phyloP scores from a whole-genome alignment of 106 monocot species.

The Dendrobium officinale region DNA sequence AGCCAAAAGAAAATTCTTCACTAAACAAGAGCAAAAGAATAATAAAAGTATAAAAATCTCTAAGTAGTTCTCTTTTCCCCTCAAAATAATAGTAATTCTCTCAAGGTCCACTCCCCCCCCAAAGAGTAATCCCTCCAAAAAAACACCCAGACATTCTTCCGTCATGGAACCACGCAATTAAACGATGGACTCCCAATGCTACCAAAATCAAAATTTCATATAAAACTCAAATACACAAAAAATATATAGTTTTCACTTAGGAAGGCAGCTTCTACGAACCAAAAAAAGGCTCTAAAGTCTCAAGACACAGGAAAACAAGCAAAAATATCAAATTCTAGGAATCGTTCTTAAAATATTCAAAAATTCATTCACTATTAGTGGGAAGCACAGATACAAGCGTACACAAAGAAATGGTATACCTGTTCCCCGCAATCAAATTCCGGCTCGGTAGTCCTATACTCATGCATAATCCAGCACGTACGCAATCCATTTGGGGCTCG shows the following conservation, averaged over 20 bases:
- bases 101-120: no score
- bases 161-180: no score
- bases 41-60: no score
- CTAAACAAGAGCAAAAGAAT: no score
- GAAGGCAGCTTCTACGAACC: neutral
- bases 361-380: neutral
- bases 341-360: neutral
- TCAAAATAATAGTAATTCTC: no score
- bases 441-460: constrained; percentile 19
- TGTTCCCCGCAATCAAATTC: constrained; percentile 16
- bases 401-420: constrained; percentile 3
- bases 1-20: no score
- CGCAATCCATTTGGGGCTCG: constrained; percentile 15
- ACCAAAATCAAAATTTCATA: neutral
- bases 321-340: neutral
- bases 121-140: no score
- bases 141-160: no score
- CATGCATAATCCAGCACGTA: constrained; percentile 22
- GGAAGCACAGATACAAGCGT: neutral
- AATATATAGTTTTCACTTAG: neutral
- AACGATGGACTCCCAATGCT: no score
- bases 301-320: neutral
- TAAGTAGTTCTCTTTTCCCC: no score
- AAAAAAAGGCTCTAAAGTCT: neutral
- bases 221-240: neutral